Percentiles rank a stretch among this genome's conserved stretches.
Evolutionary conservation across 306 rosid genomes (phyloP).

Genomic region (Notholithocarpus densiflorus): DNA sequence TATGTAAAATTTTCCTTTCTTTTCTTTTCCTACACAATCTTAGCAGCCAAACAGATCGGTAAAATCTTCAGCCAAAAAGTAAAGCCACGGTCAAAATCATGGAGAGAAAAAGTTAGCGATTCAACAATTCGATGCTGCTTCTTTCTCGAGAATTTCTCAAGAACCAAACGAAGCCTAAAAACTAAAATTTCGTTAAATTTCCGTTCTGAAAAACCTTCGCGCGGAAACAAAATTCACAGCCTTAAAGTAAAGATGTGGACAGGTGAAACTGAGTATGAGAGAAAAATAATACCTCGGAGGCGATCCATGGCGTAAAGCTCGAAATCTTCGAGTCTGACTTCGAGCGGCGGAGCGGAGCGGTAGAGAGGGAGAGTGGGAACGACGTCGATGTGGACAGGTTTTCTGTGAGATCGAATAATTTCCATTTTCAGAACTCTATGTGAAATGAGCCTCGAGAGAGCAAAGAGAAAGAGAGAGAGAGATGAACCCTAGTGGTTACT

Average conservation of each 20-base stretch:
- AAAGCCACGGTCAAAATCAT: background rate
- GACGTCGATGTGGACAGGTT: conserved; percentile 25
- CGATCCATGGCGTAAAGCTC: conserved; percentile 91
- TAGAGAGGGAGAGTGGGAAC: conserved; percentile 52
- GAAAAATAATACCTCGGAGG: conserved; percentile 60
- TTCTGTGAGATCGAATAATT: conserved; percentile 47
- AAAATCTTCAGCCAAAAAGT: background rate
- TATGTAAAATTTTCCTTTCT: background rate
- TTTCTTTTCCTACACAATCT: background rate
- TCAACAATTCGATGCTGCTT: background rate
- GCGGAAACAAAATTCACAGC: background rate
- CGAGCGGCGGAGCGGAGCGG: conserved; percentile 80
- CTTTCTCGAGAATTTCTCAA: background rate
- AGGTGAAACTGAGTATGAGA: background rate
- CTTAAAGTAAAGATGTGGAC: background rate
- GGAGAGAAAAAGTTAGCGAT: background rate
- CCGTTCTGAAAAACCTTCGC: background rate
- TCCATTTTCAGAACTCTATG: conserved; percentile 40
- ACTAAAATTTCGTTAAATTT: background rate
- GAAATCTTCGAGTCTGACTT: conserved; percentile 85
- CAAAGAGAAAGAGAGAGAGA: background rate
- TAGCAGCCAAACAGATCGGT: background rate
- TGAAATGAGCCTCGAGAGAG: background rate
- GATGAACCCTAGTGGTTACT: conserved; percentile 8
- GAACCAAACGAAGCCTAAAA: background rate